phyloP scores from a whole-genome alignment of 345 rosid species.

The Fremontodendron californicum region DNA sequence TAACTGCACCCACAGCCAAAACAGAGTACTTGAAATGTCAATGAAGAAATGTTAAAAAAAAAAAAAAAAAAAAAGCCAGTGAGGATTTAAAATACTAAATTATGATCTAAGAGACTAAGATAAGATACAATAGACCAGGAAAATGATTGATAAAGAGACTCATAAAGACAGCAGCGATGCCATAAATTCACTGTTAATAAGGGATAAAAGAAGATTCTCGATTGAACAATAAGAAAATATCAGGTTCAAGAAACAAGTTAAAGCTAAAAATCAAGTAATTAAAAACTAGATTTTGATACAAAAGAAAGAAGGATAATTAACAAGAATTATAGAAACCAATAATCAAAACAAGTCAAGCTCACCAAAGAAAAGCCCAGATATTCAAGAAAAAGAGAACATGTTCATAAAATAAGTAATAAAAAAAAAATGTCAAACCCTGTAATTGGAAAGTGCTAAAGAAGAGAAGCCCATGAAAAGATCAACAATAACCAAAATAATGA shows the following conservation, averaged over 20 bases:
- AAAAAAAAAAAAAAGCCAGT: not conserved
- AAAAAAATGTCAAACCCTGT: not conserved
- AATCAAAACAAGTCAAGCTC: not conserved
- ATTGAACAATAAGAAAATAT: constrained; percentile 1
- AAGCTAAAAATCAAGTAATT: not conserved
- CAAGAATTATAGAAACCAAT: not conserved
- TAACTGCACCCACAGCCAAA: constrained; percentile 14
- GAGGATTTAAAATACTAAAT: not conserved
- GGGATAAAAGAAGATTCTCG: not conserved
- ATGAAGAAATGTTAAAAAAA: constrained; percentile 1
- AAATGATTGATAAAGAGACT: not conserved
- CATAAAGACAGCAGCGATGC: not conserved
- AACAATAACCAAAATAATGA: not conserved
- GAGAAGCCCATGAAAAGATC: not conserved
- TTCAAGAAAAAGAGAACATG: not conserved
- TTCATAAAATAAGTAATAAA: not conserved
- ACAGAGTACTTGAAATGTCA: not conserved
- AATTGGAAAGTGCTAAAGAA: not conserved
- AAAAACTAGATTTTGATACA: not conserved
- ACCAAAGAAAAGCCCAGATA: not conserved
- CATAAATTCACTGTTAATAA: not conserved
- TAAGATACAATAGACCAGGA: not conserved
- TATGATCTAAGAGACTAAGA: not conserved
- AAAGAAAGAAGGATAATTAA: not conserved
- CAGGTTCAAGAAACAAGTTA: constrained; percentile 1